These are phyloP conservation scores for Coprinellus micaceus DNA, from an alignment of 768 basidiomycete genomes.

Conservation along the genomic window DNA sequence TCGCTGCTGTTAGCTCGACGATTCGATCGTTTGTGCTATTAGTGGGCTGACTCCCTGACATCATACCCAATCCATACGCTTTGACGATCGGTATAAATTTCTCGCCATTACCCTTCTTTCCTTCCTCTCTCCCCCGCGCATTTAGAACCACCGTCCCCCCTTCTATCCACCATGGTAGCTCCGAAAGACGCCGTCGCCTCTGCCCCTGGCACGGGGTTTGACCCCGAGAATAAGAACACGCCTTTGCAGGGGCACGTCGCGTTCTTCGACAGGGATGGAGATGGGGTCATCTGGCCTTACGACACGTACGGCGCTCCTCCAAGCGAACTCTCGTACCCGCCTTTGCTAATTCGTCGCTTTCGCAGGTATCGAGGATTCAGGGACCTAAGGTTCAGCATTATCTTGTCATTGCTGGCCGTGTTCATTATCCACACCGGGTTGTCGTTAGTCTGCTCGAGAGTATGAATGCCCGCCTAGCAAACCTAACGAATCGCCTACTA, in stretches of 20 bases:
- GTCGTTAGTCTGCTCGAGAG: conserved; percentile 29
- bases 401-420: conserved; percentile 33
- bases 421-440: conserved; percentile 37
- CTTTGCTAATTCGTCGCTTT: not conserved
- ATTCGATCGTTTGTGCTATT: too few species aligned
- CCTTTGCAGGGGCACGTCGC: conserved; percentile 41
- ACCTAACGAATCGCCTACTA: conserved; percentile 10
- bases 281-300: conserved; percentile 43
- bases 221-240: conserved; percentile 28
- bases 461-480: not conserved
- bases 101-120: too few species aligned
- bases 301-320: conserved; percentile 34
- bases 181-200: conserved; percentile 25
- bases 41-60: too few species aligned
- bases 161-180: conserved; percentile 26
- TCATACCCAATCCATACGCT: too few species aligned
- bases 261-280: conserved; percentile 43
- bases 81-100: too few species aligned
- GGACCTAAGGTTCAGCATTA: conserved; percentile 34
- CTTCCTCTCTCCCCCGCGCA: too few species aligned
- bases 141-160: too few species aligned
- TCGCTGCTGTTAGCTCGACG: too few species aligned
- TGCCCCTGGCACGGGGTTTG: conserved; percentile 29
- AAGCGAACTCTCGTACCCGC: not conserved
- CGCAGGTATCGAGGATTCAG: conserved; percentile 37